Evolutionary conservation across 306 rosid species (phyloP).

Genomic region (Castanea sativa): DNA sequence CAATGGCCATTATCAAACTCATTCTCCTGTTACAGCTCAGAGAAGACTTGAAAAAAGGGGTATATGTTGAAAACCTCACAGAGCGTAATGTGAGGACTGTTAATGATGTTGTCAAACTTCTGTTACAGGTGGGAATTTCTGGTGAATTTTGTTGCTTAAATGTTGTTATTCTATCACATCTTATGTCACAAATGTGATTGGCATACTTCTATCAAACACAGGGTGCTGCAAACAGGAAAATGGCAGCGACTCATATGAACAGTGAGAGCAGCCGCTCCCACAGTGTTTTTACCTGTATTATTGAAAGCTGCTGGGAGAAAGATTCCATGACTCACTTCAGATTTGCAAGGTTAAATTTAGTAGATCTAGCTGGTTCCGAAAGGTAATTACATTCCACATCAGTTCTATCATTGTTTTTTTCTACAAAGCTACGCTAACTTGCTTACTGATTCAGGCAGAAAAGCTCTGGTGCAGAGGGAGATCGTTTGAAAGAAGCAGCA

Average conservation of each 20-base stretch:
- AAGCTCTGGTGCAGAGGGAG: slow-evolving; percentile 95
- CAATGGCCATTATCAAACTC: slow-evolving; percentile 1
- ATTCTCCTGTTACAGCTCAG: slow-evolving; percentile 63
- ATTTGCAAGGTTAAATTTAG: slow-evolving; percentile 92
- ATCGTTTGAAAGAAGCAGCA: slow-evolving; percentile 92
- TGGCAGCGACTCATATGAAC: slow-evolving; percentile 93
- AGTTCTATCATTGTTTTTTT: slow-evolving; percentile 14
- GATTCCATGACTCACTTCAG: slow-evolving; percentile 84
- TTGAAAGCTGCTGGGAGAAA: slow-evolving; percentile 92
- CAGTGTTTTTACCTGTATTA: slow-evolving; percentile 91
- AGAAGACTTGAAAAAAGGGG: slow-evolving; percentile 98
- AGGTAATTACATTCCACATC: slow-evolving; percentile 48
- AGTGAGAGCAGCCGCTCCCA: slow-evolving; percentile 95
- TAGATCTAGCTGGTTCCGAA: slow-evolving; percentile 96
- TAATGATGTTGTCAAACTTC: slow-evolving; percentile 77
- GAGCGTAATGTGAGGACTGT: slow-evolving; percentile 70
- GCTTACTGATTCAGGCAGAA: slow-evolving; percentile 67
- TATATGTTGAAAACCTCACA: slow-evolving; percentile 83
- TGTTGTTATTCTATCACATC: slow-evolving; percentile 2
- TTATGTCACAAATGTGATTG: slow-evolving; percentile 20
- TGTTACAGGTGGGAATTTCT: slow-evolving; percentile 61
- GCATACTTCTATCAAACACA: slow-evolving; percentile 30
- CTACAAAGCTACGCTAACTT: slow-evolving; percentile 20
- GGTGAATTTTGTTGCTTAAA: slow-evolving; percentile 11
- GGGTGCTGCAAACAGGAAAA: slow-evolving; percentile 94